Conservation (phyloP, 148 eudicot genomes). For the Rhododendron kiyosumense region DNA sequence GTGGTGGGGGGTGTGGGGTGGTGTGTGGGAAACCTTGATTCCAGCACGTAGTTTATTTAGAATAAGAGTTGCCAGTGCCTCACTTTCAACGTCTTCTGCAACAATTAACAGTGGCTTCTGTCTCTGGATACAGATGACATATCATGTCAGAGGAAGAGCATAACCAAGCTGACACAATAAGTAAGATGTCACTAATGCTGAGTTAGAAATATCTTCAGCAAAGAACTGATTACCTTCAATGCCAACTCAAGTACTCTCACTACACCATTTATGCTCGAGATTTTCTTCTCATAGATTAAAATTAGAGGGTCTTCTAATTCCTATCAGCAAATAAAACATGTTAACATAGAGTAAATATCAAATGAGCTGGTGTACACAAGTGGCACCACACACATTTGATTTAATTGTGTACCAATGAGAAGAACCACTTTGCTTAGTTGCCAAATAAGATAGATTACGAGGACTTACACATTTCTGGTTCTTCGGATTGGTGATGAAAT, state of each 20-base stretch:
- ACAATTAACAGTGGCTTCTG: conserved; percentile 65
- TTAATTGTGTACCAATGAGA: not conserved
- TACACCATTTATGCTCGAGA: conserved; percentile 50
- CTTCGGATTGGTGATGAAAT: conserved; percentile 48
- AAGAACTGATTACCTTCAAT: conserved; percentile 55
- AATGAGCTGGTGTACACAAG: not conserved
- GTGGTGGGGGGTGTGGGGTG: too few relatives aligned
- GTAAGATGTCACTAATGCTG: not conserved
- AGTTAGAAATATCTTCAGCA: not conserved
- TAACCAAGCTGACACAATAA: not conserved
- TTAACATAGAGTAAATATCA: not conserved
- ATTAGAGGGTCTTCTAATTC: conserved; percentile 69
- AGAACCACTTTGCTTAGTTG: not conserved
- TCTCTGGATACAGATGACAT: conserved; percentile 34
- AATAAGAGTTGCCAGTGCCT: conserved; percentile 72
- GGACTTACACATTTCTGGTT: conserved; percentile 64
- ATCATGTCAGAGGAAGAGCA: not conserved
- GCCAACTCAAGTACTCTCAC: conserved; percentile 82
- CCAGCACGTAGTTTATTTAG: conserved; percentile 94
- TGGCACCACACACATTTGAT: not conserved
- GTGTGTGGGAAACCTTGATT: conserved; percentile 68
- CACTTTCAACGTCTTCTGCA: conserved; percentile 72
- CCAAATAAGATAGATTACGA: not conserved
- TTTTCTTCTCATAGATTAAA: conserved; percentile 64
- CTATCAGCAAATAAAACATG: conserved; percentile 14